Percentiles rank a stretch among this genome's conserved stretches.
phyloP scores from a whole-genome alignment of 2,329 filamentous ascomycete genomes.

The Diaporthe batatas region DNA sequence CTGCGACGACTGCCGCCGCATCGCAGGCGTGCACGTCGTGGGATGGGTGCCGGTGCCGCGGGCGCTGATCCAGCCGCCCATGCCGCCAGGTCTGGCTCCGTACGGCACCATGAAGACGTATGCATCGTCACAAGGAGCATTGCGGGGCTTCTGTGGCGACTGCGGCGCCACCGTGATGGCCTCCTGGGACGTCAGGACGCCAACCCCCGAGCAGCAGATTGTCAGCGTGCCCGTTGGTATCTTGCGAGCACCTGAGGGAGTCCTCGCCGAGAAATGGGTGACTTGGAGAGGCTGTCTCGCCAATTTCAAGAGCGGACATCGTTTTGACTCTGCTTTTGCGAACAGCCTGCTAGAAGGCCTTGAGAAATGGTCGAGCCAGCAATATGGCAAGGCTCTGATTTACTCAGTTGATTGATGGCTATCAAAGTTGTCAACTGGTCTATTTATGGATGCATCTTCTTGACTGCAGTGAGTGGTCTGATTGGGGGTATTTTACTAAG shows the following conservation, averaged over 20 bases:
- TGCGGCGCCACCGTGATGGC: slow-evolving; percentile 62
- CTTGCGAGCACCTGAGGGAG: slow-evolving; percentile 59
- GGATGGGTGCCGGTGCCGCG: slow-evolving; percentile 60
- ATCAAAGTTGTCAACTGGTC: too few relatives aligned
- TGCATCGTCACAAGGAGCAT: slow-evolving; percentile 54
- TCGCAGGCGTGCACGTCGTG: slow-evolving; percentile 57
- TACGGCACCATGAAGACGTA: slow-evolving; percentile 61
- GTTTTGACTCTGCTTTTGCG: slow-evolving; percentile 54
- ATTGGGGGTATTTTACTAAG: not conserved
- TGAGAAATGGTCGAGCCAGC: slow-evolving; percentile 53
- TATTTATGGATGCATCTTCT: not conserved
- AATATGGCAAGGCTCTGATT: slow-evolving; percentile 49
- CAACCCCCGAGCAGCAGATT: slow-evolving; percentile 51
- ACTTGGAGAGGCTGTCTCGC: slow-evolving; percentile 57
- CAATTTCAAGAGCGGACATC: slow-evolving; percentile 52
- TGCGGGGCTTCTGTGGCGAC: slow-evolving; percentile 59
- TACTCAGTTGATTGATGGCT: slow-evolving; percentile 16
- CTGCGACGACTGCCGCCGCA: slow-evolving; percentile 60
- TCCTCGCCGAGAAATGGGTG: slow-evolving; percentile 60
- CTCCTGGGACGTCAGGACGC: slow-evolving; percentile 47
- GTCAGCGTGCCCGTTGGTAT: slow-evolving; percentile 60
- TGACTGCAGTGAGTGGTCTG: not conserved
- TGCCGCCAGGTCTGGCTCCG: slow-evolving; percentile 52
- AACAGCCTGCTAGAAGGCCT: slow-evolving; percentile 55
- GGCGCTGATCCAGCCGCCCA: slow-evolving; percentile 52